Conservation (phyloP, 345 rosid genomes). For the Erodium maritimum region DNA sequence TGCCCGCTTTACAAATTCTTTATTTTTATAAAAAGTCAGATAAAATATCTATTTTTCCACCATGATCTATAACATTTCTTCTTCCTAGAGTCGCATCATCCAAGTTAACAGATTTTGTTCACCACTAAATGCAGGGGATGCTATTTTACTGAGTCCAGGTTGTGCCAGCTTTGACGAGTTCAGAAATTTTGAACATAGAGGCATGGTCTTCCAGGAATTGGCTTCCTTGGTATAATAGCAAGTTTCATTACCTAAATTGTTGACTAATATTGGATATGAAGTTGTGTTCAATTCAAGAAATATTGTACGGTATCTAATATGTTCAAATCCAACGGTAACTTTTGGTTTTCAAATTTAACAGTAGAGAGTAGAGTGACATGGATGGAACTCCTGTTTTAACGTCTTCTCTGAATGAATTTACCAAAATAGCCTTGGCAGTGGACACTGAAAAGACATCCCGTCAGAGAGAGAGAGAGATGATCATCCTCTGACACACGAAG, state of each 20-base stretch:
- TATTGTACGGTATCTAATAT: no score
- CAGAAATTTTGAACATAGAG: conserved; percentile 25
- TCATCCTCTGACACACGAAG: neutral
- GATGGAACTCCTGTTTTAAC: no score
- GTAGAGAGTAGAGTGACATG: no score
- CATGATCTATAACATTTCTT: neutral
- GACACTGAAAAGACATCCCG: no score
- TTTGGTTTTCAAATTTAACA: no score
- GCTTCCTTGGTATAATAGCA: conserved; percentile 9
- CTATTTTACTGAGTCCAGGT: conserved; percentile 23
- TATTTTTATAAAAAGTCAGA: no score
- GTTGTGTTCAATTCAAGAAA: neutral
- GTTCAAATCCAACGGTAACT: no score
- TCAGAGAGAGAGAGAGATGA: neutral
- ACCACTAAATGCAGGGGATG: conserved; percentile 14
- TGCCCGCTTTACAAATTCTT: no score
- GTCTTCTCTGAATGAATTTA: no score
- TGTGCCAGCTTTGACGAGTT: conserved; percentile 33
- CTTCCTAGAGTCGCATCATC: neutral
- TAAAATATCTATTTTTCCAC: neutral
- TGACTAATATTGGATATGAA: neutral
- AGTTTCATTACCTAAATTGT: neutral
- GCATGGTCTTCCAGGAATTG: conserved; percentile 20
- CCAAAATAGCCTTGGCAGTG: no score
- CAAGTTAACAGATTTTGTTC: neutral